Evolutionary conservation across 352 stramenopile genomes (phyloP).

Genomic region (Pythium guiyangense): DNA sequence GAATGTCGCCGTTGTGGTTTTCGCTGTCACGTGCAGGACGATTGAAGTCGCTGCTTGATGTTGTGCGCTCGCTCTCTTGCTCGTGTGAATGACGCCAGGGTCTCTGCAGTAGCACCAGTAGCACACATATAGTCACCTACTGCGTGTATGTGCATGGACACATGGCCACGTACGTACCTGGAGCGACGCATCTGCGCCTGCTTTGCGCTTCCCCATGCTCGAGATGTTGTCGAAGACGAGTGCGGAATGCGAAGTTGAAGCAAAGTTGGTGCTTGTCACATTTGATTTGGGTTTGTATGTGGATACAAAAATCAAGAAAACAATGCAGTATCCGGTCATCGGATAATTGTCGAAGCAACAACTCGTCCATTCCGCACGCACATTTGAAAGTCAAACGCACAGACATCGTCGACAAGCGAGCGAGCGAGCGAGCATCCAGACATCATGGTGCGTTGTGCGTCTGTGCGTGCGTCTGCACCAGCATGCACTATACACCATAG

Average conservation of each 20-base stretch:
- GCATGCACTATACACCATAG: neutral
- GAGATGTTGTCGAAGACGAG: neutral
- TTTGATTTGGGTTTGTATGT: too few species aligned
- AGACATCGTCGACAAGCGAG: neutral
- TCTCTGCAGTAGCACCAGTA: neutral
- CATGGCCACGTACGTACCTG: neutral
- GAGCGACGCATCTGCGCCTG: neutral
- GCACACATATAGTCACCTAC: neutral
- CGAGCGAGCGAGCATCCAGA: neutral
- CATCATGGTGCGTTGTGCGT: neutral
- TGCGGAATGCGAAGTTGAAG: constrained; percentile 5
- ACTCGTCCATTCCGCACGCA: too few species aligned
- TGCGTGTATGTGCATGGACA: constrained; percentile 4
- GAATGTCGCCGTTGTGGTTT: neutral
- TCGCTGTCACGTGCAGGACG: neutral
- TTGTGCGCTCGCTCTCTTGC: too few species aligned
- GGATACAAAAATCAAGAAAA: neutral
- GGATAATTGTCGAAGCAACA: too few species aligned
- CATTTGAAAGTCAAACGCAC: too few species aligned
- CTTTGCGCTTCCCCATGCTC: constrained; percentile 14
- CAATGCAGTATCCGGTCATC: too few species aligned
- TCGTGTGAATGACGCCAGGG: neutral
- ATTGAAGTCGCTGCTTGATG: neutral
- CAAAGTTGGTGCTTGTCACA: too few species aligned
- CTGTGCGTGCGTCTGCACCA: neutral